phyloP scores from a whole-genome alignment of 1,284 basidiomycete species.

The Irpex sp. region DNA sequence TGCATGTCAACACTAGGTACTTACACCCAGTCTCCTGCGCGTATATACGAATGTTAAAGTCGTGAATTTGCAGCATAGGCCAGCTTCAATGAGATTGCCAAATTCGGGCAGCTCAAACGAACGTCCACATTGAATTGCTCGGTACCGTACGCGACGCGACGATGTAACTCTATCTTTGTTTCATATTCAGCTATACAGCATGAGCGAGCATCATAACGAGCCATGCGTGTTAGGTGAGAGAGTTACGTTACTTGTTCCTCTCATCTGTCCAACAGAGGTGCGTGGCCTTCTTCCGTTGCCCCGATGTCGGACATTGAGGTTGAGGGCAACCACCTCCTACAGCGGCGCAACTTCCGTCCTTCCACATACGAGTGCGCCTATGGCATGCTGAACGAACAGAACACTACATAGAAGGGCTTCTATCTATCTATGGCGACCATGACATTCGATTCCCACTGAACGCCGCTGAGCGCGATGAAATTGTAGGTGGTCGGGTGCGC shows the following conservation, averaged over 20 bases:
- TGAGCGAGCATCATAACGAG: too few relatives aligned
- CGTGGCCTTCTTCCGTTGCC: background rate
- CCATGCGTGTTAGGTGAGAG: too few relatives aligned
- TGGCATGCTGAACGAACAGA: background rate
- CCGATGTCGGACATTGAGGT: background rate
- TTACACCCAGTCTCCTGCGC: too few relatives aligned
- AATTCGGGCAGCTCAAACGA: too few relatives aligned
- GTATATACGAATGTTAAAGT: too few relatives aligned
- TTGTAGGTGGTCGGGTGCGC: background rate
- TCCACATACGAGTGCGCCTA: background rate
- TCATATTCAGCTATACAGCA: too few relatives aligned
- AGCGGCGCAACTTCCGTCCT: background rate
- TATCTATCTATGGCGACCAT: background rate
- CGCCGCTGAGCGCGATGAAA: background rate
- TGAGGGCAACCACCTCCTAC: background rate
- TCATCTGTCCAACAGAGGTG: background rate
- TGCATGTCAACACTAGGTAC: too few relatives aligned
- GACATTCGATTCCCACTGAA: background rate
- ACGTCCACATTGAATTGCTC: too few relatives aligned
- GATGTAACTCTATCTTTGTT: too few relatives aligned
- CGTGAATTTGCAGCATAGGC: too few relatives aligned
- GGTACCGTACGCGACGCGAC: too few relatives aligned
- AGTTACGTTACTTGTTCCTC: background rate
- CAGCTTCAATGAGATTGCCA: too few relatives aligned
- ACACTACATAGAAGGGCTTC: background rate